Conservation (phyloP, 176 grass and related monocot genomes). For the Hsuehochloa calcarea region DNA sequence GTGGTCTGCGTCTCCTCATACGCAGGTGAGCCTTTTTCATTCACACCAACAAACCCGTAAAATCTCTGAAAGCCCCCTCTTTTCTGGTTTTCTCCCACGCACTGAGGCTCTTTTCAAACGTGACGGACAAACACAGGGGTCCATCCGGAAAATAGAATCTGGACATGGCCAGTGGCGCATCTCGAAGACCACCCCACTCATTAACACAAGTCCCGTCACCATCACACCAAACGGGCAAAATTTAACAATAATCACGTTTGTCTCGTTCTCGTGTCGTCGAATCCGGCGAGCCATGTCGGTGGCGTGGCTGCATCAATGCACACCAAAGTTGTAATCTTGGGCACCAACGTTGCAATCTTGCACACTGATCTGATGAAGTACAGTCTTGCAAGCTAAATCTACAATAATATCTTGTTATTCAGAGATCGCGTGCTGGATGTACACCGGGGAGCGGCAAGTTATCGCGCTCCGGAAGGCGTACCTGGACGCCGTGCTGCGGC, state of each 20-base stretch:
- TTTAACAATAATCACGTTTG: conserved; percentile 34
- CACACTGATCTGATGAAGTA: background rate
- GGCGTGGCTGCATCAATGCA: background rate
- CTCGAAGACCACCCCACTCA: conserved; percentile 49
- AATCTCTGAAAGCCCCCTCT: background rate
- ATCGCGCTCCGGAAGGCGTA: conserved; percentile 71
- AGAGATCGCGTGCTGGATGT: conserved; percentile 99
- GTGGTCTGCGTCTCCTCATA: conserved; percentile 89
- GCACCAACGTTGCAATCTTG: background rate
- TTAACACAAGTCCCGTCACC: conserved; percentile 49
- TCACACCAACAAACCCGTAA: background rate
- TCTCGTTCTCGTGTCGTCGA: conserved; percentile 23
- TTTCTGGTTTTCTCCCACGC: background rate
- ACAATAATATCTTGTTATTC: background rate
- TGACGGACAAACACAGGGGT: background rate
- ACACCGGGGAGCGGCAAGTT: conserved; percentile 91
- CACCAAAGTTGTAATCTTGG: background rate
- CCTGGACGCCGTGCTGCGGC: conserved; percentile 84
- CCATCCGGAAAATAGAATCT: conserved; percentile 23
- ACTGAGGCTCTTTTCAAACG: background rate
- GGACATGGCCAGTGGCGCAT: conserved; percentile 54
- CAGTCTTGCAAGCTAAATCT: background rate
- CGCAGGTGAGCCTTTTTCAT: conserved; percentile 52
- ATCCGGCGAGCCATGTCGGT: conserved; percentile 12
- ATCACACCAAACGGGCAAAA: conserved; percentile 32